Percentiles rank a stretch among this genome's conserved stretches.
Evolutionary conservation across 2,329 filamentous ascomycete species (phyloP).

Genomic region (Pseudogymnoascus sp.): DNA sequence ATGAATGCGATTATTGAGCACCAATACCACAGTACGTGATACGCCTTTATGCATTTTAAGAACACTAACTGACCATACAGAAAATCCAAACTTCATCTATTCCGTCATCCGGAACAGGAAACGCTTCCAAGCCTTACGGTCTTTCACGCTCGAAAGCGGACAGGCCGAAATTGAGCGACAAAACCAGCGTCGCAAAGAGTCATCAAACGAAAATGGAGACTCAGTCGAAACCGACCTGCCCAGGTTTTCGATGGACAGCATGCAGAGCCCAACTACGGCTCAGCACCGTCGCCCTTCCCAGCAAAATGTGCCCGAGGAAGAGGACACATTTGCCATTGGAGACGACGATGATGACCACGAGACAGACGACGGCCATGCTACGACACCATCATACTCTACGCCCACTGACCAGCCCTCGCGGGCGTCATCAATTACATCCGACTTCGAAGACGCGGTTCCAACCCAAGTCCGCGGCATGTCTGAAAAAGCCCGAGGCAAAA

Average conservation of each 20-base stretch:
- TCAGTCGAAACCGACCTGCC: conserved; percentile 26
- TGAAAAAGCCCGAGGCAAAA: conserved; percentile 92
- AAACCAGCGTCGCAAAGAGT: conserved; percentile 57
- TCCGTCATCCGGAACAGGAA: conserved; percentile 71
- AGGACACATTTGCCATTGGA: conserved; percentile 78
- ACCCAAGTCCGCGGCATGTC: conserved; percentile 86
- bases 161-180: conserved; percentile 84
- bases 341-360: conserved; percentile 60
- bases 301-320: conserved; percentile 65
- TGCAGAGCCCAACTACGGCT: conserved; percentile 52
- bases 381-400: conserved; percentile 54
- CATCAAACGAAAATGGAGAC: conserved; percentile 42
- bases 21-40: conserved; percentile 62
- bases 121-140: conserved; percentile 74
- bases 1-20: conserved; percentile 88
- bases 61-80: conserved; percentile 32
- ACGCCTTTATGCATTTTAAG: not conserved
- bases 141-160: conserved; percentile 85
- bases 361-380: conserved; percentile 40
- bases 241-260: conserved; percentile 59
- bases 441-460: conserved; percentile 69
- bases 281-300: conserved; percentile 49
- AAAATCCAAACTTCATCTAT: conserved; percentile 75
- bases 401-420: conserved; percentile 55
- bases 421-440: conserved; percentile 59